Conservation (phyloP, 768 basidiomycete species). For the Tulasnella sp. region DNA sequence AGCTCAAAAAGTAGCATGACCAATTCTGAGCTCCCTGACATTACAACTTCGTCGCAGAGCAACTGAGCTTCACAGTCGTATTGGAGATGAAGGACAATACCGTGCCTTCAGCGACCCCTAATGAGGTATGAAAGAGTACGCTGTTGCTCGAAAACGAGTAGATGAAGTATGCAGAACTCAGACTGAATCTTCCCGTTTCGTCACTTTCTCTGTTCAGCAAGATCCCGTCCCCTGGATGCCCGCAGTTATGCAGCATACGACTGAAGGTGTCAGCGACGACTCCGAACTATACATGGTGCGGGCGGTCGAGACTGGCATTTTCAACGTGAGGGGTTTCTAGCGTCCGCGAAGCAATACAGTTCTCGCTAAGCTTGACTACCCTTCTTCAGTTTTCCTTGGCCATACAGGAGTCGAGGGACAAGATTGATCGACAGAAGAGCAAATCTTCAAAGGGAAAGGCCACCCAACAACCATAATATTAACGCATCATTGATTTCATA, state of each 20-base stretch:
- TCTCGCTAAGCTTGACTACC: not conserved
- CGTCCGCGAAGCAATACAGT: too few species aligned
- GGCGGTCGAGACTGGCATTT: slow-evolving; percentile 73
- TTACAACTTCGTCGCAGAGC: too few species aligned
- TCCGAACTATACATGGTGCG: slow-evolving; percentile 67
- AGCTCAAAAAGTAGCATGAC: too few species aligned
- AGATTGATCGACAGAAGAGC: slow-evolving; percentile 32
- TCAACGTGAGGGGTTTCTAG: slow-evolving; percentile 44
- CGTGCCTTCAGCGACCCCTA: slow-evolving; percentile 39
- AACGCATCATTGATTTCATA: not conserved
- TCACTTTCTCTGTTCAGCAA: slow-evolving; percentile 25
- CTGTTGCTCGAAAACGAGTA: too few species aligned
- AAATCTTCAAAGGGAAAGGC: slow-evolving; percentile 5
- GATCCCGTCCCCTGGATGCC: slow-evolving; percentile 76
- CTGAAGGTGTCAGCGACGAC: slow-evolving; percentile 48
- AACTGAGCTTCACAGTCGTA: slow-evolving; percentile 72
- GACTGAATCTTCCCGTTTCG: too few species aligned
- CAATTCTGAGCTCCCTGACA: too few species aligned
- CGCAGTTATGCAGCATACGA: slow-evolving; percentile 58
- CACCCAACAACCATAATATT: too few species aligned
- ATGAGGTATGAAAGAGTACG: slow-evolving; percentile 32
- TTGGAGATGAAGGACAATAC: slow-evolving; percentile 65
- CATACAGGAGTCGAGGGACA: slow-evolving; percentile 71
- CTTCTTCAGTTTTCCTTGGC: slow-evolving; percentile 52
- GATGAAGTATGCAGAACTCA: too few species aligned